These are phyloP conservation scores for Paecilomyces variotii DNA, from an alignment of 2,329 filamentous ascomycete genomes.

Conservation along the genomic window DNA sequence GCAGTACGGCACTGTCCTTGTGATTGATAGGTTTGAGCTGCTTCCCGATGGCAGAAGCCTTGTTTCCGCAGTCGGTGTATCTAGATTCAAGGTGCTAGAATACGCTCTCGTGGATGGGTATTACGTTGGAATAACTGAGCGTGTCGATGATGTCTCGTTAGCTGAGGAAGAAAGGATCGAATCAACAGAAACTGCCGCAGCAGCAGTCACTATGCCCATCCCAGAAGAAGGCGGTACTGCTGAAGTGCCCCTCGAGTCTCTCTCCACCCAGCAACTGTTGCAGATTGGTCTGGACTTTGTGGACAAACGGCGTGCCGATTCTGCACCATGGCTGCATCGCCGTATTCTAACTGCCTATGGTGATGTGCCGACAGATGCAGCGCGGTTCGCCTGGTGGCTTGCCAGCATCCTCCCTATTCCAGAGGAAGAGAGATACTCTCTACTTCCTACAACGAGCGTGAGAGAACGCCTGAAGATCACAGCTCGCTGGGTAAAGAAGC, in stretches of 20 bases:
- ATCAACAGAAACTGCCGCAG: conserved; percentile 51
- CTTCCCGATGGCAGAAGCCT: conserved; percentile 74
- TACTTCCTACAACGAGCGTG: conserved; percentile 67
- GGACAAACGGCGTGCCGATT: conserved; percentile 56
- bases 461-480: conserved; percentile 76
- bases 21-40: conserved; percentile 65
- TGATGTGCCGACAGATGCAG: conserved; percentile 66
- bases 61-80: conserved; percentile 67
- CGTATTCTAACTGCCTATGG: conserved; percentile 69
- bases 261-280: conserved; percentile 66
- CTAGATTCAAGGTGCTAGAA: conserved; percentile 64
- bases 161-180: conserved; percentile 74
- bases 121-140: conserved; percentile 64
- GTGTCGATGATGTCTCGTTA: conserved; percentile 72
- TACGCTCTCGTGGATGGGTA: conserved; percentile 66
- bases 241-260: conserved; percentile 30
- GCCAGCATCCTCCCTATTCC: conserved; percentile 70
- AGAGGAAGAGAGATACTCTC: conserved; percentile 69
- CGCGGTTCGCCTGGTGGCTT: conserved; percentile 83
- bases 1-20: conserved; percentile 69
- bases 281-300: conserved; percentile 61
- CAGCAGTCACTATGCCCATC: conserved; percentile 6
- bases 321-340: conserved; percentile 66
- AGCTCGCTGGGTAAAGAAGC: conserved; percentile 66
- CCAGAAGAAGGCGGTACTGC: conserved; percentile 11